Evolutionary conservation across 352 stramenopile genomes (phyloP), one percentile per base, ranked within the genome.

Genomic region (Phytophthora tentaculata): DNA sequence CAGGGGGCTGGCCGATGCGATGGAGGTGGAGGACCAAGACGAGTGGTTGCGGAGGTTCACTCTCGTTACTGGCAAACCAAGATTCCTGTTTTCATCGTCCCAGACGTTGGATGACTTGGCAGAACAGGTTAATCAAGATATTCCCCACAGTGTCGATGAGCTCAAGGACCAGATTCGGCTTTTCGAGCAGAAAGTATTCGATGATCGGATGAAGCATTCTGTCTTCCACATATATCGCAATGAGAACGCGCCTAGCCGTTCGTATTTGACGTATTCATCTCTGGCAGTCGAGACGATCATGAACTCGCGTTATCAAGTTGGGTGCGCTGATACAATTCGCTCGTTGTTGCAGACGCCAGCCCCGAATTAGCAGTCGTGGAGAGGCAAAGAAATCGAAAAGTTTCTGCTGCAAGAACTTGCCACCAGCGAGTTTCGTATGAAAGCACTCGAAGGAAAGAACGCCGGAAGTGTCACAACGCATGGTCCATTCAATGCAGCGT

Each of bases 231-330:
- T 32, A 5, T 32, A 32, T 32, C 28, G 28, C 9, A 32, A 32
- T 32, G 28, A 32, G 28, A 32, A 32, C 28, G 28, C 28, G 28
- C 28, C 28, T 23, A 60, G 44, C 9, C 0, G 7, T 26, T 56
- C 1, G 6, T 60, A 49, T 48, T 29, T 73, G 23, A 16, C 20
- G 28, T 73, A 56, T 48, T 49, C 58, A 53, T 72, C 58, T n/a
- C 43, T 60, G 54, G 26, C n/a, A 39, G 59, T 72, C 12, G 44
- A 64, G 44, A n/a, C 28, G 43, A 67, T 63, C 16, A 19, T 60
- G 14, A 51, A 43, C 4, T 9, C 44, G 37, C 35, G 57, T 22
- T 73, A 49, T 48, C 32, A 24, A 32, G 28, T 32, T 32, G 28
- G 28, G 28, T 32, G 28, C 28, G 48, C 39, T 5, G 45, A 61